These are phyloP conservation scores for Allium fistulosum DNA, from an alignment of 106 monocot genomes.

Conservation along the genomic window DNA sequence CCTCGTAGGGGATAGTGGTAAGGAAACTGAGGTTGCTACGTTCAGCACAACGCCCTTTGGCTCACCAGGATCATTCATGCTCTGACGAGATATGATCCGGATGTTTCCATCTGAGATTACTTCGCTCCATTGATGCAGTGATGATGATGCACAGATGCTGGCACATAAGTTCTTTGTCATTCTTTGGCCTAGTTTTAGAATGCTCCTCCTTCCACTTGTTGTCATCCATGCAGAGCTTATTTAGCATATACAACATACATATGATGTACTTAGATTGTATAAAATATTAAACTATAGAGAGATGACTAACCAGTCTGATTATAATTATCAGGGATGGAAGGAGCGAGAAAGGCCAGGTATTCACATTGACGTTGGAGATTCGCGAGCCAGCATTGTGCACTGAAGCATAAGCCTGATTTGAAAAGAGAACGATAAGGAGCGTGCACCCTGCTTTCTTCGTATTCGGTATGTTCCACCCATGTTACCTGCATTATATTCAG, in stretches of 20 bases:
- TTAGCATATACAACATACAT: too few relatives aligned
- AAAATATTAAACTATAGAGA: too few relatives aligned
- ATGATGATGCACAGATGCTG: too few relatives aligned
- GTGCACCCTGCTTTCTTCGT: constrained; percentile 43
- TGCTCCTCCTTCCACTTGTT: constrained; percentile 30
- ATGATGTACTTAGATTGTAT: background rate
- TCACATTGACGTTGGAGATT: constrained; percentile 59
- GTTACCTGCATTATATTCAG: constrained; percentile 31
- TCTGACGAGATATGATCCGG: too few relatives aligned
- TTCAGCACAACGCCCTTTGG: too few relatives aligned
- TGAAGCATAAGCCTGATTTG: constrained; percentile 38
- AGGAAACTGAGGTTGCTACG: too few relatives aligned
- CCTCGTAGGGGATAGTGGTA: constrained; percentile 22
- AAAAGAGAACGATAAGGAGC: constrained; percentile 39
- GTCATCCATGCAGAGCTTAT: constrained; percentile 32
- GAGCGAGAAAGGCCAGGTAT: constrained; percentile 51
- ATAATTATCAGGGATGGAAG: constrained; percentile 20
- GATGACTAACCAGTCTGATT: too few relatives aligned
- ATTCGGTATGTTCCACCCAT: constrained; percentile 67
- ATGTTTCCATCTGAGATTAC: too few relatives aligned
- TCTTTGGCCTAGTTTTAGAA: too few relatives aligned
- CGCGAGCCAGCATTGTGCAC: constrained; percentile 44
- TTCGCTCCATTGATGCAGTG: too few relatives aligned
- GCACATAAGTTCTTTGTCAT: too few relatives aligned
- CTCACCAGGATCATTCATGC: too few relatives aligned